phyloP scores from a whole-genome alignment of 2,329 filamentous ascomycete species.

The Mycosphaerella arachidis region DNA sequence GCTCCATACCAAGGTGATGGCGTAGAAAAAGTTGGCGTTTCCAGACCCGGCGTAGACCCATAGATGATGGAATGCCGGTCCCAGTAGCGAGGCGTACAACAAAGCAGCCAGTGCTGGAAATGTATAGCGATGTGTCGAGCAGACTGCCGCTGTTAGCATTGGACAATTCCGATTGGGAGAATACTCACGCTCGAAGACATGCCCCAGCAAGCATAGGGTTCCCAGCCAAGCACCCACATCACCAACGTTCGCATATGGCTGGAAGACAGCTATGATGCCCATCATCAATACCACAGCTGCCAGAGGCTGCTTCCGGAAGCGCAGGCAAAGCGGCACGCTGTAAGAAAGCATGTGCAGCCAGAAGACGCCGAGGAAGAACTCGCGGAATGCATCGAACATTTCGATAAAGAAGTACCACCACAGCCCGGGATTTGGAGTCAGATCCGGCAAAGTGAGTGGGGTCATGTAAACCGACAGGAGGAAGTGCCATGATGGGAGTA shows the following conservation, averaged over 20 bases:
- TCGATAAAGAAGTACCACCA: conserved; percentile 99
- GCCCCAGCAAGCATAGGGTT: conserved; percentile 78
- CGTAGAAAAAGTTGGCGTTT: conserved; percentile 99
- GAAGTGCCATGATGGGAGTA: conserved; percentile 85
- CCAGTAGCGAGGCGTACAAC: conserved; percentile 81
- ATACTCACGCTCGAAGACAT: conserved; percentile 73
- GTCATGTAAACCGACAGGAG: conserved; percentile 86
- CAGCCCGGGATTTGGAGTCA: conserved; percentile 89
- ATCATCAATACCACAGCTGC: conserved; percentile 80
- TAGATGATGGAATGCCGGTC: conserved; percentile 91
- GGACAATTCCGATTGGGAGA: not conserved
- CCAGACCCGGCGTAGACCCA: conserved; percentile 98
- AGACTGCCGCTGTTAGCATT: conserved; percentile 50
- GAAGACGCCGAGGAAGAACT: conserved; percentile 96
- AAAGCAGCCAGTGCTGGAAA: conserved; percentile 81
- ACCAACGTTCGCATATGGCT: conserved; percentile 90
- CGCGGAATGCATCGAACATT: conserved; percentile 97
- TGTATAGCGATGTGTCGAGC: conserved; percentile 66
- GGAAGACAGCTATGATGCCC: conserved; percentile 91
- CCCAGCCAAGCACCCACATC: conserved; percentile 84
- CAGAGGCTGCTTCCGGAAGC: conserved; percentile 78
- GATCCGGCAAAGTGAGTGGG: conserved; percentile 81
- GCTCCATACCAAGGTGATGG: conserved; percentile 98
- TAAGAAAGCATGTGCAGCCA: conserved; percentile 93
- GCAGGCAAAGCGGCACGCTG: conserved; percentile 77